Percentiles rank a stretch among this genome's conserved stretches.
Conservation (phyloP, 139 green algal genomes). For the Picochlorum sp. region DNA sequence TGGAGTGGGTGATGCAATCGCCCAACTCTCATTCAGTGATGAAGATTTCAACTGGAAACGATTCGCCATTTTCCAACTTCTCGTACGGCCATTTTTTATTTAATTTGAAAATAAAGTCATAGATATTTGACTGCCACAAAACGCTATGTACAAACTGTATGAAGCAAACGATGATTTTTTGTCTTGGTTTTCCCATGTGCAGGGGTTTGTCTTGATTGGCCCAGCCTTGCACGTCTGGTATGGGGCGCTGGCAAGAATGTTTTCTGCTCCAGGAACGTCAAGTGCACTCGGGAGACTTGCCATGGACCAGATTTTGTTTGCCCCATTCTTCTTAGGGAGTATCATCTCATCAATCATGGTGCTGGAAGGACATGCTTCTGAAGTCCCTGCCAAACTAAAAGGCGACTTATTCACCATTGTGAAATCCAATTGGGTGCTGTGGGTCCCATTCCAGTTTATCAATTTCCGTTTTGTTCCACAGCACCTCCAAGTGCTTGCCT, state of each 20-base stretch:
- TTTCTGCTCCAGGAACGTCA: conserved; percentile 36
- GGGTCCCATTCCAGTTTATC: conserved; percentile 82
- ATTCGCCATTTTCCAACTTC: conserved; percentile 54
- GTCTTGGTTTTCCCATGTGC: neutral
- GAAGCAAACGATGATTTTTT: neutral
- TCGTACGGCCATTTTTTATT: conserved; percentile 27
- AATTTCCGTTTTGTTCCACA: conserved; percentile 79
- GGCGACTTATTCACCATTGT: conserved; percentile 52
- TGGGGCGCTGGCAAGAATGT: conserved; percentile 38
- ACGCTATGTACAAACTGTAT: conserved; percentile 4
- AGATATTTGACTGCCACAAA: no score
- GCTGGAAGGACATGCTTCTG: conserved; percentile 51
- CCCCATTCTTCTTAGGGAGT: conserved; percentile 70
- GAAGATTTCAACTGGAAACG: conserved; percentile 39
- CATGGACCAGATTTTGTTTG: conserved; percentile 83
- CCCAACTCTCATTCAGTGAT: conserved; percentile 61
- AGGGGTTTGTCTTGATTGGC: conserved; percentile 48
- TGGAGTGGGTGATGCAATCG: conserved; percentile 66
- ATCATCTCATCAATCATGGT: conserved; percentile 58
- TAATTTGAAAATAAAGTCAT: no score
- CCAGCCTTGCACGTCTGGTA: conserved; percentile 82
- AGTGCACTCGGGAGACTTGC: conserved; percentile 37
- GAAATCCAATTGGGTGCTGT: conserved; percentile 77
- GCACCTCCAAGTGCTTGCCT: conserved; percentile 59
- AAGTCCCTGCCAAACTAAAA: conserved; percentile 60